These are phyloP conservation scores for Gyromitra esculenta DNA, from an alignment of 2,329 filamentous ascomycete genomes.

Conservation along the genomic window DNA sequence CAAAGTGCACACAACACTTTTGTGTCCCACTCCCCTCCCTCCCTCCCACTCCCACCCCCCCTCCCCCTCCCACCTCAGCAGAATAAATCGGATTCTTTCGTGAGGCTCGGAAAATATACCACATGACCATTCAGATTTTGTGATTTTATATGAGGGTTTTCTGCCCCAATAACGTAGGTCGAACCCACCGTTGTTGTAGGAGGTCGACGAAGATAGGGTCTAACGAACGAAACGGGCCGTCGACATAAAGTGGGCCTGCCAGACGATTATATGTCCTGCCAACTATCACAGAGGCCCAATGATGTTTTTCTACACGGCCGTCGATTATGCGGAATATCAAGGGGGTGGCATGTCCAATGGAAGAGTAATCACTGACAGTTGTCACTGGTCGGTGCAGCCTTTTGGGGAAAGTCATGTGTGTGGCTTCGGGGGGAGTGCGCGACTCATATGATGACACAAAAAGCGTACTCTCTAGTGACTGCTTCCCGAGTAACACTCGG, in stretches of 20 bases:
- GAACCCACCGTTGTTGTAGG: too few species aligned
- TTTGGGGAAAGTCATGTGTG: slow-evolving; percentile 2
- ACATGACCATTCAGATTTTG: slow-evolving; percentile 26
- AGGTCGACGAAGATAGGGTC: too few species aligned
- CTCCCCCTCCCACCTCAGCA: too few species aligned
- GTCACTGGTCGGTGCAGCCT: slow-evolving; percentile 3
- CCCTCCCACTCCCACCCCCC: too few species aligned
- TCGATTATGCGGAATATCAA: slow-evolving; percentile 20
- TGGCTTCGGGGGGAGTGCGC: neutral
- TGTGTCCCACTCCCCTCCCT: neutral
- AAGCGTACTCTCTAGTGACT: neutral
- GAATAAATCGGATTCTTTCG: too few species aligned
- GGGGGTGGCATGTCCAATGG: slow-evolving; percentile 10
- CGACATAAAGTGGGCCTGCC: neutral
- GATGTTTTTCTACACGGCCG: neutral
- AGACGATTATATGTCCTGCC: slow-evolving; percentile 15
- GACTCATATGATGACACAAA: slow-evolving; percentile 12
- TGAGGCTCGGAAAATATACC: slow-evolving; percentile 7
- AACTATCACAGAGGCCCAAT: slow-evolving; percentile 8
- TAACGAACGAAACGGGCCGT: neutral
- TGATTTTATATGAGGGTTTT: slow-evolving; percentile 35
- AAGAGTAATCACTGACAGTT: neutral
- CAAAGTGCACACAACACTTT: neutral
- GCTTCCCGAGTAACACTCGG: neutral
- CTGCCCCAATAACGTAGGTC: slow-evolving; percentile 38